A percentile compares a stretch with the other conserved stretches of the same genome.
phyloP scores from a whole-genome alignment of 345 rosid genomes.

The Brassica rapa region DNA sequence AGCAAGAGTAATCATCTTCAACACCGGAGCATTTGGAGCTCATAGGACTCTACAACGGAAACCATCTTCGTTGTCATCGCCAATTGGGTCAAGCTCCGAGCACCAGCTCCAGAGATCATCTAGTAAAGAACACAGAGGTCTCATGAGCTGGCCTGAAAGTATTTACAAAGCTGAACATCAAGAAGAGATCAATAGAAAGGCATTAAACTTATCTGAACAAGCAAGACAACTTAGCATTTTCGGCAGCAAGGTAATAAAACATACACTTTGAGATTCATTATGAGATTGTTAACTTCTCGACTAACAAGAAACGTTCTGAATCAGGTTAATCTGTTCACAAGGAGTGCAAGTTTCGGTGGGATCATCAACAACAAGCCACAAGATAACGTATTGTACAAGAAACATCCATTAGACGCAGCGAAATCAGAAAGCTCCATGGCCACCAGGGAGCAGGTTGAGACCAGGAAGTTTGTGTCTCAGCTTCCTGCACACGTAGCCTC shows the following conservation, averaged over 20 bases:
- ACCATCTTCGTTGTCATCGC: slow-evolving; percentile 49
- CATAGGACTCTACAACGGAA: slow-evolving; percentile 46
- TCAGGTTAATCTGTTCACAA: slow-evolving; percentile 55
- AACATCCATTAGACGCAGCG: slow-evolving; percentile 40
- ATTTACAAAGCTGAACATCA: slow-evolving; percentile 44
- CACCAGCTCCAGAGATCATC: slow-evolving; percentile 55
- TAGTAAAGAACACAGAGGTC: slow-evolving; percentile 51
- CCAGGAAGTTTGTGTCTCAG: slow-evolving; percentile 9
- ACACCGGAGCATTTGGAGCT: slow-evolving; percentile 57
- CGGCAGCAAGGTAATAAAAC: slow-evolving; percentile 71
- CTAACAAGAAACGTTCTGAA: slow-evolving; percentile 4
- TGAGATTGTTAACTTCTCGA: background rate
- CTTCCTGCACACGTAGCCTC: slow-evolving; percentile 1
- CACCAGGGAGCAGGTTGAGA: slow-evolving; percentile 40
- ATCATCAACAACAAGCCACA: slow-evolving; percentile 41
- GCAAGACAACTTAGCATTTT: slow-evolving; percentile 79
- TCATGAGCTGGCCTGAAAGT: slow-evolving; percentile 80
- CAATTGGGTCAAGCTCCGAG: slow-evolving; percentile 46
- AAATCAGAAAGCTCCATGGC: slow-evolving; percentile 61
- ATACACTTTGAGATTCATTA: background rate
- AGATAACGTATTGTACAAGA: slow-evolving; percentile 46
- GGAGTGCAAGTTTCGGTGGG: slow-evolving; percentile 45
- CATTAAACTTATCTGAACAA: slow-evolving; percentile 63
- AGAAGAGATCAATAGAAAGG: slow-evolving; percentile 31
- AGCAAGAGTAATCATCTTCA: slow-evolving; percentile 72